Evolutionary conservation across 2,329 filamentous ascomycete genomes (phyloP), one percentile per base, ranked within the genome.

Genomic region (Lasiodiplodia gonubiensis): DNA sequence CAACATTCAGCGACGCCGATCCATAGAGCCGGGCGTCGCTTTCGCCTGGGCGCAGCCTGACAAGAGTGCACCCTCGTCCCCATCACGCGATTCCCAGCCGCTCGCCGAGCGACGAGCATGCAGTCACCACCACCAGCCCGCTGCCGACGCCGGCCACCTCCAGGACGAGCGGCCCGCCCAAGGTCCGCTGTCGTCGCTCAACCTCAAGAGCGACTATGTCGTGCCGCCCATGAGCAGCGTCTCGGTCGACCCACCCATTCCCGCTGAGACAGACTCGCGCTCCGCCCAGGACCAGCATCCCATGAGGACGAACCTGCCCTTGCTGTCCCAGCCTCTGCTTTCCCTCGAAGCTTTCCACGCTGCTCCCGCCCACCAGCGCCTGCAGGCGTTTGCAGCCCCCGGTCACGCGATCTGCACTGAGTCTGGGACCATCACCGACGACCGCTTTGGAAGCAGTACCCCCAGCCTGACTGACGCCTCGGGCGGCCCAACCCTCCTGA

Each of bases 401-500:
- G 52, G 64, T 66, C 64, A 66, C 53, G 64, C 64, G 53, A 52
- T 42, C 18, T 63, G 42, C 39, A 23, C 51, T 37, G n/a, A 46
- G 14, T 35, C 63, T 21, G 16, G 35, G 25, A 18, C 33, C 51
- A 14, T 23, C 63, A 33, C 35, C 39, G 37, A 46, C 39, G 18
- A 35, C 63, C 10, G 12, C 61, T 46, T 39, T 18, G 39, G 33
- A 37, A 48, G 33, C 16, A 65, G 14, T 51, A 66, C n/a, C 63
- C 49, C 16, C 51, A 35, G 52, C 52, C 16, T 10, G 16, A 49
- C 21, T 5, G 39, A 42, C 51, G 52, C 48, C 27, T n/a, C 64
- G 25, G 64, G 64, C 64, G 65, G 65, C 4, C 69, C 68, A 10
- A 78, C 76, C 14, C 72, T 79, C 49, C 73, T 77, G 42, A 78